These are phyloP conservation scores for Phytophthora pisi DNA, from an alignment of 352 stramenopile species.

Conservation along the genomic window DNA sequence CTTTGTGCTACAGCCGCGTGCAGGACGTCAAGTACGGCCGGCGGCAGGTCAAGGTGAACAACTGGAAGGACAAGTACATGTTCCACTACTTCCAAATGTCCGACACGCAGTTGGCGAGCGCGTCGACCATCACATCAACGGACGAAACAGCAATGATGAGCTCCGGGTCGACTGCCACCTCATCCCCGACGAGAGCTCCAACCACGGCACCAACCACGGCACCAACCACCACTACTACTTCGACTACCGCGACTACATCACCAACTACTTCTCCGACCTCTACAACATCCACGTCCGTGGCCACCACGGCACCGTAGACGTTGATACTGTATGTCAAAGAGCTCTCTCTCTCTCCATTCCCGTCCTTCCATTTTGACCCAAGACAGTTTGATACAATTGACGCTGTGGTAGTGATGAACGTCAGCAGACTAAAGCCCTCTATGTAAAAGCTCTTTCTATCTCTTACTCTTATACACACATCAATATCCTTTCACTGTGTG, in stretches of 20 bases:
- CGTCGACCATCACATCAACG: slow-evolving; percentile 28
- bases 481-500: background rate
- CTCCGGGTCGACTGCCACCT: background rate
- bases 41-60: slow-evolving; percentile 16
- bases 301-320: background rate
- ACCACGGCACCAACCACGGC: background rate
- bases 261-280: background rate
- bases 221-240: background rate
- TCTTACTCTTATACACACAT: background rate
- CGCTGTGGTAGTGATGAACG: slow-evolving; percentile 4
- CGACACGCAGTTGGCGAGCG: slow-evolving; percentile 25
- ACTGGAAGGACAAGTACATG: slow-evolving; percentile 25
- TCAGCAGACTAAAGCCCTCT: background rate
- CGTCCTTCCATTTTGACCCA: slow-evolving; percentile 4
- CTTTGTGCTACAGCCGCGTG: slow-evolving; percentile 45
- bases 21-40: slow-evolving; percentile 27
- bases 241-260: background rate
- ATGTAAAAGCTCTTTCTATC: slow-evolving; percentile 3
- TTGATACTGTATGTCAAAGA: too few relatives aligned
- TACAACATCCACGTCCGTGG: background rate
- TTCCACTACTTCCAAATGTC: slow-evolving; percentile 40
- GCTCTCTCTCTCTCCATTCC: background rate
- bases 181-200: background rate
- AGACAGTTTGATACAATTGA: slow-evolving; percentile 2
- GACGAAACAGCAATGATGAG: slow-evolving; percentile 22